A percentile compares a stretch with the other conserved stretches of the same genome.
phyloP scores from a whole-genome alignment of 768 basidiomycete genomes.

The Mycena haematopus region DNA sequence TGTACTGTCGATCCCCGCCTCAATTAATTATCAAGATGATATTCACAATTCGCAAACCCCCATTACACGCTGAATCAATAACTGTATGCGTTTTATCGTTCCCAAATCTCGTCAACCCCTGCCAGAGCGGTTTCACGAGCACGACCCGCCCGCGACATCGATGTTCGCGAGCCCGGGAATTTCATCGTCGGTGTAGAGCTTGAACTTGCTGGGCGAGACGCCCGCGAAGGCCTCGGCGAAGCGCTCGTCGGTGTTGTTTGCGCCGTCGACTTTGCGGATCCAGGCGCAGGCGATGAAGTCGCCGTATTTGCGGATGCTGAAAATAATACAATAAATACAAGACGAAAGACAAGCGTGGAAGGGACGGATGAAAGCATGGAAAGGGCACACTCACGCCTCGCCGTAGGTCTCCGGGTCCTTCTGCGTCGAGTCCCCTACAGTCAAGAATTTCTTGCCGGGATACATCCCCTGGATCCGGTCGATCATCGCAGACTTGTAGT shows the following conservation, averaged over 20 bases:
- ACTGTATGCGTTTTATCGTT: neutral
- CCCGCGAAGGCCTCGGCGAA: constrained; percentile 45
- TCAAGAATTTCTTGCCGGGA: constrained; percentile 49
- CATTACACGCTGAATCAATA: too few species aligned
- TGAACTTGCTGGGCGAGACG: constrained; percentile 41
- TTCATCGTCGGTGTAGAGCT: constrained; percentile 44
- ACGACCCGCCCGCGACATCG: constrained; percentile 47
- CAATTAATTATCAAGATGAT: too few species aligned
- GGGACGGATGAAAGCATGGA: neutral
- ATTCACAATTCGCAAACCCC: too few species aligned
- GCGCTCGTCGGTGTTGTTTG: constrained; percentile 45
- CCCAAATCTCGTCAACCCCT: too few species aligned
- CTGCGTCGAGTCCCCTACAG: constrained; percentile 53
- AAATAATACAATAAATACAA: too few species aligned
- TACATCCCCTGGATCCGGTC: constrained; percentile 48
- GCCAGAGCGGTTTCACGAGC: constrained; percentile 30
- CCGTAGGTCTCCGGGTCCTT: constrained; percentile 54
- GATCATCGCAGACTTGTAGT: constrained; percentile 46
- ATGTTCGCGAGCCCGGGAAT: constrained; percentile 42
- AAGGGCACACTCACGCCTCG: constrained; percentile 42
- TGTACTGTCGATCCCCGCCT: too few species aligned
- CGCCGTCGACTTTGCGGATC: constrained; percentile 53
- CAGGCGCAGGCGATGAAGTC: constrained; percentile 48
- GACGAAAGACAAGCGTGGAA: neutral
- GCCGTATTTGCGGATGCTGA: constrained; percentile 44